A percentile compares a stretch with the other conserved stretches of the same genome.
Conservation (phyloP, 169 alveolate species). For the Amoebophrya sp. region DNA sequence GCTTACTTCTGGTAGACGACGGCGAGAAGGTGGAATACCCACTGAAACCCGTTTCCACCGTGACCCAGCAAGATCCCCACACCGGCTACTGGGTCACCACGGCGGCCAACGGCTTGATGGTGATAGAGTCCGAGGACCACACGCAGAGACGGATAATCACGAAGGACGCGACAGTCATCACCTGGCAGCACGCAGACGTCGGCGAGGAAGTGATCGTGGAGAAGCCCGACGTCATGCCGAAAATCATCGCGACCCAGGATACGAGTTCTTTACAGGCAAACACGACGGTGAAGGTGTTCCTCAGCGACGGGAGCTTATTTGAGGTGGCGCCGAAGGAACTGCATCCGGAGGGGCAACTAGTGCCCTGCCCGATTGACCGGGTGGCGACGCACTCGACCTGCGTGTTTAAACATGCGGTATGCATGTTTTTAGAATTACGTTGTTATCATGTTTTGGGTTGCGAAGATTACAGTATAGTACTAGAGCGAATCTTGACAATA, state of each 20-base stretch:
- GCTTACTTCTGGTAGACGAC: neutral
- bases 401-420: neutral
- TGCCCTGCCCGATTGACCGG: neutral
- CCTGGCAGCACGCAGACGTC: neutral
- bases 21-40: neutral
- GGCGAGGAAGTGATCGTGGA: neutral
- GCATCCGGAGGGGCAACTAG: neutral
- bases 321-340: neutral
- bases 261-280: neutral
- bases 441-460: too few relatives aligned
- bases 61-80: neutral
- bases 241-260: neutral
- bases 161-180: constrained; percentile 9
- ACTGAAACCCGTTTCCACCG: neutral
- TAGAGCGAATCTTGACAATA: too few relatives aligned
- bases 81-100: neutral
- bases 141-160: neutral
- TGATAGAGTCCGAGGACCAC: neutral
- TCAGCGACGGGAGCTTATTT: neutral
- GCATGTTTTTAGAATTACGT: too few relatives aligned
- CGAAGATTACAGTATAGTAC: too few relatives aligned
- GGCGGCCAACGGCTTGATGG: neutral
- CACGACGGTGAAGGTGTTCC: neutral
- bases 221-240: constrained; percentile 14
- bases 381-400: neutral